These are phyloP conservation scores for Xylaria sp. DNA, from an alignment of 2,329 filamentous ascomycete species.

Conservation along the genomic window DNA sequence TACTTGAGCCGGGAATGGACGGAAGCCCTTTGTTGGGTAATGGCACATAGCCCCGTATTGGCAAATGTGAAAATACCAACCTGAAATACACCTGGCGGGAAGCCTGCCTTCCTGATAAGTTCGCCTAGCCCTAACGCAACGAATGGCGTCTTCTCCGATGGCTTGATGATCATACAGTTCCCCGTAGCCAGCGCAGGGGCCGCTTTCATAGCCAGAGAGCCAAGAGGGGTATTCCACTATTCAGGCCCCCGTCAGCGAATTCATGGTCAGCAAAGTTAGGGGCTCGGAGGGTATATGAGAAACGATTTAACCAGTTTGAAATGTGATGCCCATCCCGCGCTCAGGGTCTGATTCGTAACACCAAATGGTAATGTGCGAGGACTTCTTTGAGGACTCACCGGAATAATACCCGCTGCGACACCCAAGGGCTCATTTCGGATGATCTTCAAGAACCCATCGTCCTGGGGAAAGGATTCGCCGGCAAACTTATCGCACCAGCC, in stretches of 20 bases:
- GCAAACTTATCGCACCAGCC: slow-evolving; percentile 21
- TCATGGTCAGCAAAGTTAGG: no score
- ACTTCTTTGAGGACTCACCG: slow-evolving; percentile 2
- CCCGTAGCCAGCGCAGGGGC: slow-evolving; percentile 36
- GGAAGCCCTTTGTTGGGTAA: no score
- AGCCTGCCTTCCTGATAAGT: slow-evolving; percentile 35
- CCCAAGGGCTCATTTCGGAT: slow-evolving; percentile 18
- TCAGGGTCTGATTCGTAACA: no score
- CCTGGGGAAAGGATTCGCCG: slow-evolving; percentile 17
- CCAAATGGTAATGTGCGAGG: no score
- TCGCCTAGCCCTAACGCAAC: slow-evolving; percentile 12
- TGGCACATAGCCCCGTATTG: no score
- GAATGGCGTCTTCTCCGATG: slow-evolving; percentile 36
- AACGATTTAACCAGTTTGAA: no score
- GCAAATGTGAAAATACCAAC: slow-evolving; percentile 12
- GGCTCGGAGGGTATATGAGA: no score
- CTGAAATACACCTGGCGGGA: slow-evolving; percentile 38
- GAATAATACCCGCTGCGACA: slow-evolving; percentile 16
- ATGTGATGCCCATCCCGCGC: no score
- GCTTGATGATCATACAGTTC: slow-evolving; percentile 37
- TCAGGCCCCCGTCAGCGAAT: background rate
- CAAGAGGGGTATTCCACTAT: slow-evolving; percentile 35
- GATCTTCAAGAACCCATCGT: slow-evolving; percentile 20
- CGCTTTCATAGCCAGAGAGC: slow-evolving; percentile 34
- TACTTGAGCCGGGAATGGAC: background rate